Base-by-base conservation (phyloP, 1,139 yeast genomes). In the Blastobotrys malaysiensis region DNA sequence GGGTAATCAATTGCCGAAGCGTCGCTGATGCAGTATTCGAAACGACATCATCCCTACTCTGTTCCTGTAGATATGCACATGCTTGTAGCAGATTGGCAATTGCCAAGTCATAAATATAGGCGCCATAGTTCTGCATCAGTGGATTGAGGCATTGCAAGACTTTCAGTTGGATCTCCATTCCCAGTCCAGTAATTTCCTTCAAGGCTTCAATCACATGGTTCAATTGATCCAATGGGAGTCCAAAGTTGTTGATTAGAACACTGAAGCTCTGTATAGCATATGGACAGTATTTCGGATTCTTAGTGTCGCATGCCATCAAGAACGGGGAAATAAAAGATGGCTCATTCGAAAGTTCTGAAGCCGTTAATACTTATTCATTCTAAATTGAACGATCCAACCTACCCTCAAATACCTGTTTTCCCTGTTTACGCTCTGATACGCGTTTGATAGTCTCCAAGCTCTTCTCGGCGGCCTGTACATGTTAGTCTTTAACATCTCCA, bases 1-100 rank as follows among this genome's bases (percentile, higher is more conserved):
- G 81, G 45, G 86, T 81, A 51, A 90, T 79, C 48, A 93, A 72
- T 67, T 93, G 98, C 61, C 90, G 95, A 49, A 90, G 77, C 1
- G 98, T 89, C 1, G 98, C 99, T 49, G 89, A 83, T 0, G 97
- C 97, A 0, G 98, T 88, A 62, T 90, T 91, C n/a, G 82, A 78
- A 2, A 93, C 96, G 59, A 88, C 87, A 0, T 87, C 82, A 3
- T 84, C 78, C 61, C 86, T 86, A 58, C 82, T 86, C 18, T 82
- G 79, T 7, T 82, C 74, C 52, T 88, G 90, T 52, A 93, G 75
- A 45, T 82, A 77, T 0, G 95, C 78, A 64, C 96, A 88, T 6
- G 93, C 81, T 19, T 74, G 73, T 45, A 91, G 71, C n/a, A 89
- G 68, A 54, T 79, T 80, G 6, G 83, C 74, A 46, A 90, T 74